phyloP scores from a whole-genome alignment of 768 basidiomycete species.

The Tricholoma matsutake region DNA sequence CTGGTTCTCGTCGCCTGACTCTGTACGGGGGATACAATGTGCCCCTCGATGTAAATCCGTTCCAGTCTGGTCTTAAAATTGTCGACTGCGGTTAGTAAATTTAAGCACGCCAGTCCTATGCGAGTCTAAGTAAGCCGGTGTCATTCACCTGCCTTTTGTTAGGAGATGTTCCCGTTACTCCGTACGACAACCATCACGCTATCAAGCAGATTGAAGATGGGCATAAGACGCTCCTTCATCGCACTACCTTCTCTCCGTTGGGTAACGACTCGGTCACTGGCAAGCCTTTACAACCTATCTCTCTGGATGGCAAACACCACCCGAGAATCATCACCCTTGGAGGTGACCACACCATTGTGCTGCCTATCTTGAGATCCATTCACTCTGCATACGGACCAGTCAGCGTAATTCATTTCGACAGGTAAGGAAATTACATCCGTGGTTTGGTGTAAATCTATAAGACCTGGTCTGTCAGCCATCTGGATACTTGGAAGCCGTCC shows the following conservation, averaged over 20 bases:
- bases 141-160: not conserved
- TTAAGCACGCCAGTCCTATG: constrained; percentile 43
- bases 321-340: constrained; percentile 82
- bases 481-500: constrained; percentile 78
- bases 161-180: constrained; percentile 27
- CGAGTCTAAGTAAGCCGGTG: not conserved
- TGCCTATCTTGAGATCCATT: constrained; percentile 63
- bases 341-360: constrained; percentile 82
- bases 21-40: constrained; percentile 80
- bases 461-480: constrained; percentile 42
- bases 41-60: constrained; percentile 70
- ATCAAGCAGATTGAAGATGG: constrained; percentile 74
- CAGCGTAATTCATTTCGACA: constrained; percentile 82
- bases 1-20: constrained; percentile 72
- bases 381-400: constrained; percentile 76
- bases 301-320: constrained; percentile 69
- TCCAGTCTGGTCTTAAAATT: constrained; percentile 60
- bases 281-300: constrained; percentile 51
- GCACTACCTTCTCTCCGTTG: constrained; percentile 56
- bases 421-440: constrained; percentile 12
- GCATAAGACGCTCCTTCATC: constrained; percentile 67
- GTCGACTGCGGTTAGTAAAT: constrained; percentile 81
- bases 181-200: constrained; percentile 72
- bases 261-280: constrained; percentile 64
- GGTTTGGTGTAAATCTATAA: constrained; percentile 1